These are phyloP conservation scores for Aureobasidium sp. DNA, from an alignment of 2,329 filamentous ascomycete species.

Conservation along the genomic window DNA sequence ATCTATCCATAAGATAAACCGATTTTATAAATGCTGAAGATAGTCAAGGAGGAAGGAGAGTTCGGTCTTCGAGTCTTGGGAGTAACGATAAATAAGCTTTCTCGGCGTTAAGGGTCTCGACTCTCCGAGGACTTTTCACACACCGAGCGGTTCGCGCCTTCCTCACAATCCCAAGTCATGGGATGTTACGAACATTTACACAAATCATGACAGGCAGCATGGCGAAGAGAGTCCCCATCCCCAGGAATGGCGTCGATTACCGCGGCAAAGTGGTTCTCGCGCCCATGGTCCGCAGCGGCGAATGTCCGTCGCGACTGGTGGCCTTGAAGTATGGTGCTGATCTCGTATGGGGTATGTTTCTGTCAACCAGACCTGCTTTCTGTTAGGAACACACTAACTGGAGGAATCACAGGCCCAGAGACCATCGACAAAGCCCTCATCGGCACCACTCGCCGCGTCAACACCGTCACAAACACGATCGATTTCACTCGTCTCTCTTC, in stretches of 20 bases:
- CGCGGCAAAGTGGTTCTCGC: slow-evolving; percentile 88
- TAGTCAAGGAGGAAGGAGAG: background rate
- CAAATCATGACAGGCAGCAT: slow-evolving; percentile 24
- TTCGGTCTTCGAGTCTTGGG: background rate
- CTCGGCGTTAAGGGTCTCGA: slow-evolving; percentile 5
- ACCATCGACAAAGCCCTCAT: slow-evolving; percentile 90
- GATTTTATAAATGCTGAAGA: background rate
- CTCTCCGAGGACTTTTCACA: background rate
- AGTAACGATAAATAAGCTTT: background rate
- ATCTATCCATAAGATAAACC: background rate
- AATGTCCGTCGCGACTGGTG: slow-evolving; percentile 79
- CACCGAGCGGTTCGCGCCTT: background rate
- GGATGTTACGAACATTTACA: slow-evolving; percentile 31
- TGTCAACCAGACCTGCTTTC: too few species aligned
- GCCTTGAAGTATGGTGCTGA: slow-evolving; percentile 94
- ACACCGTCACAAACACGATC: slow-evolving; percentile 66
- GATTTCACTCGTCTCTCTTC: slow-evolving; percentile 75
- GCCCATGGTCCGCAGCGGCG: slow-evolving; percentile 96
- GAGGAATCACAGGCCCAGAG: slow-evolving; percentile 59
- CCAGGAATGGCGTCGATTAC: slow-evolving; percentile 83
- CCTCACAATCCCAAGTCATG: slow-evolving; percentile 18
- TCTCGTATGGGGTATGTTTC: slow-evolving; percentile 76
- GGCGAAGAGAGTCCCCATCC: slow-evolving; percentile 65
- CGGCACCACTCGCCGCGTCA: slow-evolving; percentile 69
- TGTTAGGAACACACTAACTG: too few species aligned